A percentile compares a stretch with the other conserved stretches of the same genome.
These are phyloP conservation scores for Polytrichum formosum DNA, from an alignment of 225 moss, liverwort and hornwort species.

Conservation along the genomic window DNA sequence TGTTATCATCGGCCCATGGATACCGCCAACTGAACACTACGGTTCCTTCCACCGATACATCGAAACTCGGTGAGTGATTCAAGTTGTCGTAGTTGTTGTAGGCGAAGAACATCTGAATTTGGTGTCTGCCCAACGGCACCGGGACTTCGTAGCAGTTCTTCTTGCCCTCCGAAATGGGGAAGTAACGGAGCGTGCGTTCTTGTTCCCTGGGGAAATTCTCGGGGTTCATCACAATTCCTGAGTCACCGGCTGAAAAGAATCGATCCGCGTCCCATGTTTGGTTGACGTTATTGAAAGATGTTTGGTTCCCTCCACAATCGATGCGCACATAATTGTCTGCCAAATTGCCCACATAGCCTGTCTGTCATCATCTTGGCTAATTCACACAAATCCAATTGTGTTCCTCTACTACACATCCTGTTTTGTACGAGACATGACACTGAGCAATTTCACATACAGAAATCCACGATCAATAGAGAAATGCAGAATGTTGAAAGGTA, in stretches of 20 bases:
- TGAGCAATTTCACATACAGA: no score
- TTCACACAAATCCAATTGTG: no score
- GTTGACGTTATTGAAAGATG: conserved; percentile 59
- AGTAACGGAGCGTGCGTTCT: conserved; percentile 76
- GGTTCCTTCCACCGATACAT: conserved; percentile 89
- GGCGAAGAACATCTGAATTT: conserved; percentile 87
- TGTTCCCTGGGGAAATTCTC: conserved; percentile 46
- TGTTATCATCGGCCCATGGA: conserved; percentile 46
- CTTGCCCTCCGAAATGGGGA: conserved; percentile 75
- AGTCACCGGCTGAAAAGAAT: conserved; percentile 68
- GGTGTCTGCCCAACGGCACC: conserved; percentile 70
- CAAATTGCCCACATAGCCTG: not conserved
- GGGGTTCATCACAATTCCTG: conserved; percentile 42
- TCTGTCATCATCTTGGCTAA: no score
- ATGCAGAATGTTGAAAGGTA: no score
- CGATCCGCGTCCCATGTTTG: conserved; percentile 80
- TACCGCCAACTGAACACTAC: conserved; percentile 85
- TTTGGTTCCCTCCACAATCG: conserved; percentile 74
- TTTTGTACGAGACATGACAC: no score
- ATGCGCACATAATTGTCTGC: conserved; percentile 51
- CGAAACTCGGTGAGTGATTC: conserved; percentile 69
- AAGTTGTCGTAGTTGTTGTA: conserved; percentile 89
- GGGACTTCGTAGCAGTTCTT: conserved; percentile 90
- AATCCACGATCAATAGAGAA: no score
- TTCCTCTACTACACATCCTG: no score